Base-by-base conservation (phyloP, 148 eudicot species). In the Amaranthus cruentus region DNA sequence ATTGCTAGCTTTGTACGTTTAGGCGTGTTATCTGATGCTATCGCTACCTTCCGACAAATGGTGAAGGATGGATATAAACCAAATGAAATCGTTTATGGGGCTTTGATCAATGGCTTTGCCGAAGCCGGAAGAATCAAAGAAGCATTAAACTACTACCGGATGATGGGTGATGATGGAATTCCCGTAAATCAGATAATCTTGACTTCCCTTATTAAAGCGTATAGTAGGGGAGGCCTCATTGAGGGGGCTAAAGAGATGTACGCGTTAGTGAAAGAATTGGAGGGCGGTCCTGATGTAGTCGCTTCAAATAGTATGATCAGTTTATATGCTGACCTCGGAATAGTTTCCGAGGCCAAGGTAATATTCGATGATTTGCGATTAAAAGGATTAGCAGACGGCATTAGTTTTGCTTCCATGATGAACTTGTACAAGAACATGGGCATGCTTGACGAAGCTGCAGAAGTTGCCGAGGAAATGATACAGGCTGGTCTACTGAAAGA, bases 221-320 rank as follows among this genome's bases (percentile, higher is more conserved):
- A 87, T 71, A 79, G 92, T 80, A 90, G 86, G 64, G 78, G 80
- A 44, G 93, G 88, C 54, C 71, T 71, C 76, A 66, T 85, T 50
- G 86, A 86, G 69, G 91, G 84, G 79, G 98, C 96, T 46, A 89
- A 84, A 83, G 74, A 69, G 75, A 56, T 87, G 48, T 93, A 90
- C 62, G 85, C 87, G 70, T 88, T 75, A 74, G 72, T 90, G 80
- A 83, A 85, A 75, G 74, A 51, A 65, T 74, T 92, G 48, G 83
- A 86, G 57, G 91, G 83, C 18, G 97, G 96, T 73, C 96, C 91
- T 15, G 97, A 92, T 81, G 47, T 82, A 59, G 85, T 90, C 77
- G 98, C 98, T 52, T 87, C 90, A 15, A 90, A 90, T 73, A 86
- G 89, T 73, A 88, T 93, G 96, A 86, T 93, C 72, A 83, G 76